Percentiles rank a stretch among this genome's conserved stretches.
Evolutionary conservation across 129 eudicot species (phyloP).

Genomic region (Artemisia annua): DNA sequence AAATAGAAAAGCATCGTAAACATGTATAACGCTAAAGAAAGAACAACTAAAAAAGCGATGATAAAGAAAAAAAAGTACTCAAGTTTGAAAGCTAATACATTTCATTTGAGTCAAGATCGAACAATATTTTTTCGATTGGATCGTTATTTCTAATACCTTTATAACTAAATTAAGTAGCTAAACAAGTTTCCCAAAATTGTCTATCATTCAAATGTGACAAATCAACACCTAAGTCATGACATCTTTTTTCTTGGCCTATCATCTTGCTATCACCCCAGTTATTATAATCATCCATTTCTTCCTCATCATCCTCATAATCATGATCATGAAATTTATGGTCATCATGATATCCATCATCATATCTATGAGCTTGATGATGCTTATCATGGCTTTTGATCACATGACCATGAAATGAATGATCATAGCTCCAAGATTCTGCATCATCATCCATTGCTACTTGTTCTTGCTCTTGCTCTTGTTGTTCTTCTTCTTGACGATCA

Average conservation of each 20-base stretch:
- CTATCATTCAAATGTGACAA: constrained; percentile 34
- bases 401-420: constrained; percentile 27
- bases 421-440: constrained; percentile 34
- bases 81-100: constrained; percentile 3
- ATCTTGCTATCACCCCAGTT: constrained; percentile 40
- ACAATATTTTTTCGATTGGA: constrained; percentile 15
- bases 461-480: constrained; percentile 9
- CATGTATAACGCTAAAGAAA: background rate
- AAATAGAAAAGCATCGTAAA: background rate
- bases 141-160: background rate
- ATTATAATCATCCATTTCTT: constrained; percentile 14
- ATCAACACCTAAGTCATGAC: constrained; percentile 23
- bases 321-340: background rate
- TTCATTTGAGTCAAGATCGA: constrained; percentile 13
- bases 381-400: no score
- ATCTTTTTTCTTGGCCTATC: constrained; percentile 29
- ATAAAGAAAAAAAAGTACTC: constrained; percentile 10
- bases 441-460: constrained; percentile 31
- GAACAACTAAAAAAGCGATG: background rate
- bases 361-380: constrained; percentile 22
- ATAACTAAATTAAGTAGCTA: constrained; percentile 23
- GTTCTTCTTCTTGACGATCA: background rate
- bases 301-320: constrained; percentile 6
- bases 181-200: constrained; percentile 37
- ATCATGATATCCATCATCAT: background rate